phyloP scores from a whole-genome alignment of 495 filamentous ascomycete species.

The Hypoxylon rickii region DNA sequence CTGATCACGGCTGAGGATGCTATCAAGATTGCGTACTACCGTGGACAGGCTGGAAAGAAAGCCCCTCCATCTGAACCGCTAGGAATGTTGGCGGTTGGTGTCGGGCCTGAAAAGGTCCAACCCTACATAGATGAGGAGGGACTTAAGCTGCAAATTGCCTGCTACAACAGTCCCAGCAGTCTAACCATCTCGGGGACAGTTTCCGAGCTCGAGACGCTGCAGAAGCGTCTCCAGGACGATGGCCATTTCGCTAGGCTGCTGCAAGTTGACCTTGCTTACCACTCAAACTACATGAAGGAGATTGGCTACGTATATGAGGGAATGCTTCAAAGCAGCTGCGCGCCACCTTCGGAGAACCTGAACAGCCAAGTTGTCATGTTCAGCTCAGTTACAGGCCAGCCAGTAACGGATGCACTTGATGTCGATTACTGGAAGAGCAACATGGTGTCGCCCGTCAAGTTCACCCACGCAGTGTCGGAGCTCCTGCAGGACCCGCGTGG shows the following conservation, averaged over 20 bases:
- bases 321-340: neutral
- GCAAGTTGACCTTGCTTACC: conserved; percentile 62
- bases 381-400: conserved; percentile 41
- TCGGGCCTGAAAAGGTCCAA: conserved; percentile 16
- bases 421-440: conserved; percentile 42
- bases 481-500: conserved; percentile 4
- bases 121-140: conserved; percentile 26
- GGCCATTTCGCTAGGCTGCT: conserved; percentile 53
- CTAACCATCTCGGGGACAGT: conserved; percentile 41
- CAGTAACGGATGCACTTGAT: conserved; percentile 16
- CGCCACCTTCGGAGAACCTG: neutral
- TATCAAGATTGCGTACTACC: conserved; percentile 38
- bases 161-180: conserved; percentile 45
- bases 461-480: conserved; percentile 38
- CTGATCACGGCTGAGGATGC: conserved; percentile 19
- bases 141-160: conserved; percentile 40
- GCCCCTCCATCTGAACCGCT: too few species aligned
- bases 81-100: conserved; percentile 45
- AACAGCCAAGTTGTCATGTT: conserved; percentile 33
- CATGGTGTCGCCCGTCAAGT: conserved; percentile 42
- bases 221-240: conserved; percentile 45
- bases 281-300: conserved; percentile 64
- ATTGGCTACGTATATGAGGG: conserved; percentile 43
- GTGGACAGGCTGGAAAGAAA: conserved; percentile 24
- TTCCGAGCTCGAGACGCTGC: conserved; percentile 29